phyloP scores from a whole-genome alignment of 805 yeast genomes.

The Ascoidea rubescens region DNA sequence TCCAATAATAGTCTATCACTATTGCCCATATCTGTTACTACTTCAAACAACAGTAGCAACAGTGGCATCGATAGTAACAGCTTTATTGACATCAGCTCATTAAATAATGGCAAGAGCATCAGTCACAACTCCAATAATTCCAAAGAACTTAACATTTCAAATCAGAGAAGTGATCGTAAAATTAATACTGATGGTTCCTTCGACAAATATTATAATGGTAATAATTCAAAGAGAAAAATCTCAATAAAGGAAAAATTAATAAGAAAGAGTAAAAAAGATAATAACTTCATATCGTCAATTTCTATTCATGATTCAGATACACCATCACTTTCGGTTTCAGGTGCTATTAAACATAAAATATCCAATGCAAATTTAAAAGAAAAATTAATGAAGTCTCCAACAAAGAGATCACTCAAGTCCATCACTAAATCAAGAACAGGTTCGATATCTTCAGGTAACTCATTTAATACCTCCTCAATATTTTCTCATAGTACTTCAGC shows the following conservation, averaged over 20 bases:
- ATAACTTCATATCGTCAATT: background rate
- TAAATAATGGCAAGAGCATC: too few species aligned
- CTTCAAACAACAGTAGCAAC: too few species aligned
- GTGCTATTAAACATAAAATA: background rate
- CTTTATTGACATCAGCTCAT: background rate
- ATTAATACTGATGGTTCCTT: conserved; percentile 1
- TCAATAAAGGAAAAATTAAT: background rate
- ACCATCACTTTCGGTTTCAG: background rate
- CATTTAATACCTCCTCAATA: background rate
- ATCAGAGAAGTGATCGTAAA: background rate
- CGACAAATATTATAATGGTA: conserved; percentile 2
- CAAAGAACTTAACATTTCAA: background rate
- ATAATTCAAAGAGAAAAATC: background rate
- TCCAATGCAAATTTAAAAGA: background rate
- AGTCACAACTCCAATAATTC: too few species aligned
- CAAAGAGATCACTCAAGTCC: background rate
- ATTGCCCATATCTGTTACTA: too few species aligned
- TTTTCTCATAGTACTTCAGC: background rate
- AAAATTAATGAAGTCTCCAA: background rate
- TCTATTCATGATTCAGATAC: background rate
- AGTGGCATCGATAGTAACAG: too few species aligned
- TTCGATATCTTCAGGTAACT: background rate
- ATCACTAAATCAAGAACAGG: background rate
- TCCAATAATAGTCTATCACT: too few species aligned
- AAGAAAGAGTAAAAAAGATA: background rate